Percentiles rank a stretch among this genome's conserved stretches.
Conservation (phyloP, 768 basidiomycete genomes). For the Fomitopsis serialis region DNA sequence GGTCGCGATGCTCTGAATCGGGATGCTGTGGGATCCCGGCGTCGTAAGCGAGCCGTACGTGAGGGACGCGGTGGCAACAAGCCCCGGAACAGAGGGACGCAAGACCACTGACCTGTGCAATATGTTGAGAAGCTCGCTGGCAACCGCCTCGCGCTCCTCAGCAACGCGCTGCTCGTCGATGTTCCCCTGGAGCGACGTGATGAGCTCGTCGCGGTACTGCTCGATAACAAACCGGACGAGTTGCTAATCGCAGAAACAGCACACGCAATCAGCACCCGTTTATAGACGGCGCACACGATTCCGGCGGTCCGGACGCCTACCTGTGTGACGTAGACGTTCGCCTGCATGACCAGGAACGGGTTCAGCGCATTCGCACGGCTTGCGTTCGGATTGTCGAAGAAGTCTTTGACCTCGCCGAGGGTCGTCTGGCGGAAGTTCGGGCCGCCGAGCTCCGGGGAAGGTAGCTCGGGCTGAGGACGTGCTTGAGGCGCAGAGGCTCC, state of each 20-base stretch:
- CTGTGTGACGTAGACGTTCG: slow-evolving; percentile 90
- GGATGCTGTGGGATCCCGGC: slow-evolving; percentile 50
- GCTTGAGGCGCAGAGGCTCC: slow-evolving; percentile 67
- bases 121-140: slow-evolving; percentile 81
- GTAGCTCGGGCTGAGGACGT: slow-evolving; percentile 40
- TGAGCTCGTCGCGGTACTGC: slow-evolving; percentile 85
- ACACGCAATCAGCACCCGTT: neutral
- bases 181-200: slow-evolving; percentile 59
- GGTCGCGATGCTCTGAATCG: slow-evolving; percentile 88
- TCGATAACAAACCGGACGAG: slow-evolving; percentile 89
- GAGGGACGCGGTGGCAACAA: neutral
- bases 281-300: neutral
- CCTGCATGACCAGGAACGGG: slow-evolving; percentile 88
- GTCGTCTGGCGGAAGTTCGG: slow-evolving; percentile 78
- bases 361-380: slow-evolving; percentile 82
- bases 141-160: slow-evolving; percentile 77
- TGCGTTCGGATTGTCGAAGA: slow-evolving; percentile 89
- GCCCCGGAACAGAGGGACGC: neutral
- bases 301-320: slow-evolving; percentile 31
- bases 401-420: slow-evolving; percentile 83
- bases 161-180: slow-evolving; percentile 61
- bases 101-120: slow-evolving; percentile 57
- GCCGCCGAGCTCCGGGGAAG: slow-evolving; percentile 59
- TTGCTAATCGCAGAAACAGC: slow-evolving; percentile 49
- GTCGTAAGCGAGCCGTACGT: slow-evolving; percentile 1